A percentile compares a stretch with the other conserved stretches of the same genome.
These are phyloP conservation scores for Paraphaeosphaeria sporulosa DNA, from an alignment of 2,329 filamentous ascomycete species.

Conservation along the genomic window DNA sequence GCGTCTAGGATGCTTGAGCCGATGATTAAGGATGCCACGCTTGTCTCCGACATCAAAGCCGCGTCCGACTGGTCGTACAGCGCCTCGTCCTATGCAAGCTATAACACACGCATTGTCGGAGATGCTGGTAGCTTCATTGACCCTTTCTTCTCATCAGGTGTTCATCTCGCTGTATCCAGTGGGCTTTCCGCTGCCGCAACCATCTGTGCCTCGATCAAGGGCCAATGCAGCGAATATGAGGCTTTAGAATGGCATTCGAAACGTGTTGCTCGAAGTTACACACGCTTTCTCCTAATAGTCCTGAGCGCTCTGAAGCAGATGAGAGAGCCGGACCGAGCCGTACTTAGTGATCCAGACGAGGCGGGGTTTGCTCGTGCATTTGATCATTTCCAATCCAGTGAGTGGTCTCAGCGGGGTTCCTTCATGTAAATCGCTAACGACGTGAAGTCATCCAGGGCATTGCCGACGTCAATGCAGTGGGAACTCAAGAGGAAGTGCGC, in stretches of 20 bases:
- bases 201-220: slow-evolving; percentile 51
- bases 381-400: slow-evolving; percentile 49
- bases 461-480: slow-evolving; percentile 1
- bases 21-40: slow-evolving; percentile 4
- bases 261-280: slow-evolving; percentile 56
- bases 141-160: slow-evolving; percentile 58
- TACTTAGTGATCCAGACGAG: slow-evolving; percentile 54
- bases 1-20: slow-evolving; percentile 1
- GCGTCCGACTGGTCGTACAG: slow-evolving; percentile 21
- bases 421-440: too few relatives aligned
- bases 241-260: slow-evolving; percentile 51
- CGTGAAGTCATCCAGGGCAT: slow-evolving; percentile 13
- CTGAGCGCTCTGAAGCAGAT: slow-evolving; percentile 53
- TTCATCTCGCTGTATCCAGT: slow-evolving; percentile 54
- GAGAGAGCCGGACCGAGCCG: slow-evolving; percentile 44
- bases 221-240: slow-evolving; percentile 48
- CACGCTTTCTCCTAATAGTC: slow-evolving; percentile 57
- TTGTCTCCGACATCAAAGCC: slow-evolving; percentile 11
- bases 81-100: slow-evolving; percentile 51
- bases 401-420: too few relatives aligned
- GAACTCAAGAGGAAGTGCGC: background rate
- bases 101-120: slow-evolving; percentile 52
- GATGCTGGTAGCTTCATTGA: slow-evolving; percentile 61
- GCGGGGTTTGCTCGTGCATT: slow-evolving; percentile 55
- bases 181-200: slow-evolving; percentile 57